These are phyloP conservation scores for Phytopythium ostracodes DNA, from an alignment of 352 stramenopile species.

Conservation along the genomic window DNA sequence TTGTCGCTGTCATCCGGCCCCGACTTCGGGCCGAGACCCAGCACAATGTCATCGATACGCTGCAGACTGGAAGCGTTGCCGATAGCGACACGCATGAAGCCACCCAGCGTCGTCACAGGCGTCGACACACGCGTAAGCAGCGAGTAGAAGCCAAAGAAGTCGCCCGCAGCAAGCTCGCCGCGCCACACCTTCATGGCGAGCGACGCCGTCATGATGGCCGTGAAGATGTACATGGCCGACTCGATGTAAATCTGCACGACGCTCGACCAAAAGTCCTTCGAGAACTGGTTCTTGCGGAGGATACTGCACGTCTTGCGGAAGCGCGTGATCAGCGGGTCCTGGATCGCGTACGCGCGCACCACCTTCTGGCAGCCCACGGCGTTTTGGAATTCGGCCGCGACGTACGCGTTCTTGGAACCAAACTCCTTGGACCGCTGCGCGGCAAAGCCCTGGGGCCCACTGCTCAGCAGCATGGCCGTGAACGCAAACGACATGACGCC, in stretches of 20 bases:
- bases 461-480: conserved; percentile 72
- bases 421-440: conserved; percentile 84
- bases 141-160: conserved; percentile 85
- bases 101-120: conserved; percentile 76
- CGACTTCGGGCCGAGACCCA: conserved; percentile 40
- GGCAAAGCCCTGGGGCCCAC: conserved; percentile 79
- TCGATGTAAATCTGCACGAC: conserved; percentile 91
- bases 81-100: conserved; percentile 89
- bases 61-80: conserved; percentile 84
- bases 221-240: conserved; percentile 89
- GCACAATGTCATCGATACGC: conserved; percentile 82
- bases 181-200: conserved; percentile 85
- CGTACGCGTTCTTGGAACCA: conserved; percentile 84
- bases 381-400: conserved; percentile 86
- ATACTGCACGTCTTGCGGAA: conserved; percentile 63
- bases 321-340: conserved; percentile 66
- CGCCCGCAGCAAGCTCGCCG: conserved; percentile 54
- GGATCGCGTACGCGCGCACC: conserved; percentile 80
- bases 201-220: conserved; percentile 81
- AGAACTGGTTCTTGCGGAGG: conserved; percentile 83
- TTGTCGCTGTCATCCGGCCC: conserved; percentile 51
- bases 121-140: conserved; percentile 76
- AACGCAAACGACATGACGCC: conserved; percentile 84
- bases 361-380: conserved; percentile 84
- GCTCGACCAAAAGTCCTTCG: conserved; percentile 87